Evolutionary conservation across 2,329 filamentous ascomycete species (phyloP).

Genomic region (Ophiostoma himal-ulmi): DNA sequence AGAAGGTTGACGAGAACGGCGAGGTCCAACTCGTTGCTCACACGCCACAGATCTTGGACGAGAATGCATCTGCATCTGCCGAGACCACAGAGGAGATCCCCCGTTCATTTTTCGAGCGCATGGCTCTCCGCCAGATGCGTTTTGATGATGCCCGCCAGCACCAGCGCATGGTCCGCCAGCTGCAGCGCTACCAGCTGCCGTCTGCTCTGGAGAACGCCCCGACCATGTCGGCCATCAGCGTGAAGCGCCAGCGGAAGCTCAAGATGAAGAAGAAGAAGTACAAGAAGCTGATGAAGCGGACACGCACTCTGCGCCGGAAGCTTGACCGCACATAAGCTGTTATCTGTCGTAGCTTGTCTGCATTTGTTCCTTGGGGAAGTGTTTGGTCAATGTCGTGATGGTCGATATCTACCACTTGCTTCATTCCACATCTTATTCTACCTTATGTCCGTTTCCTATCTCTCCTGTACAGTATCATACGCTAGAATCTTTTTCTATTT

Average conservation of each 20-base stretch:
- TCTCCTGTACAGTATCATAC: slow-evolving; percentile 10
- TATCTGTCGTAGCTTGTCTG: not conserved
- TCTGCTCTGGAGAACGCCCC: slow-evolving; percentile 15
- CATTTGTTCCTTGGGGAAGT: not conserved
- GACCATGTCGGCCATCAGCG: slow-evolving; percentile 76
- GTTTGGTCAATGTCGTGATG: too few relatives aligned
- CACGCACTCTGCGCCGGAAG: slow-evolving; percentile 80
- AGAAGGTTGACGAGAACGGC: slow-evolving; percentile 55
- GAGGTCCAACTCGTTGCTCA: slow-evolving; percentile 57
- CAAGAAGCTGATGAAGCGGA: slow-evolving; percentile 96
- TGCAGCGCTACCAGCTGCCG: slow-evolving; percentile 13
- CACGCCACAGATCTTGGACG: slow-evolving; percentile 45
- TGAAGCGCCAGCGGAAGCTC: slow-evolving; percentile 84
- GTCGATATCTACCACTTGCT: too few relatives aligned
- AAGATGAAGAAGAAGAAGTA: slow-evolving; percentile 99
- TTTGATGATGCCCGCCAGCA: slow-evolving; percentile 46
- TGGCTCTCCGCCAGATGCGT: slow-evolving; percentile 58
- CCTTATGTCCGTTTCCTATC: not conserved
- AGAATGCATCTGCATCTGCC: not conserved
- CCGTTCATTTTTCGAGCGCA: slow-evolving; percentile 62
- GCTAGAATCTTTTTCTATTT: not conserved
- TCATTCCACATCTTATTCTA: not conserved
- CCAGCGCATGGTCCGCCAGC: slow-evolving; percentile 35
- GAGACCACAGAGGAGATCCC: slow-evolving; percentile 27
- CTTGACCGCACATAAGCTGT: slow-evolving; percentile 37